phyloP scores from a whole-genome alignment of 768 basidiomycete species.

The Agrocybe pediades region DNA sequence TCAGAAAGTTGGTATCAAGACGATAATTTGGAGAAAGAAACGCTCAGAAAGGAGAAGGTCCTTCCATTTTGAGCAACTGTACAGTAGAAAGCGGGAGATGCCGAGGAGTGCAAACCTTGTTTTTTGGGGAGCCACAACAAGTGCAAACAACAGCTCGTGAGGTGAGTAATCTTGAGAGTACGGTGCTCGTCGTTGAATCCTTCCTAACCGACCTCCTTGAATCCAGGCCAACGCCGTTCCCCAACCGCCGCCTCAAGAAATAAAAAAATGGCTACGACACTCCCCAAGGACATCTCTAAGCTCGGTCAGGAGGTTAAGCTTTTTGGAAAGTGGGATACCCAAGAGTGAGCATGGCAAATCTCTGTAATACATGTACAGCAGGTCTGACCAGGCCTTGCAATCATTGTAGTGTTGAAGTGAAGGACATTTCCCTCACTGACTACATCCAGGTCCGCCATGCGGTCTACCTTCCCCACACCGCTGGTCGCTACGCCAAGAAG shows the following conservation, averaged over 20 bases:
- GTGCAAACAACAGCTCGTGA: constrained; percentile 45
- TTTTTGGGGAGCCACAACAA: constrained; percentile 42
- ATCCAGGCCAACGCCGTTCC: constrained; percentile 27
- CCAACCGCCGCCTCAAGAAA: constrained; percentile 39
- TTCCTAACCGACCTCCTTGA: constrained; percentile 21
- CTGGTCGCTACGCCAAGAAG: constrained; percentile 99
- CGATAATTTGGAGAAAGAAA: neutral
- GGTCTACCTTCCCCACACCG: constrained; percentile 97
- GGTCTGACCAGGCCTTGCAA: constrained; percentile 14
- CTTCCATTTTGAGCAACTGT: constrained; percentile 35
- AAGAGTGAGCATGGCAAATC: constrained; percentile 70
- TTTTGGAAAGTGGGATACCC: constrained; percentile 98
- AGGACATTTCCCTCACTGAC: constrained; percentile 98
- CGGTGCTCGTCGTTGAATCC: constrained; percentile 30
- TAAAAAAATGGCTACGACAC: constrained; percentile 69
- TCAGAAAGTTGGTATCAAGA: neutral
- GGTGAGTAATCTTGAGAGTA: constrained; percentile 26
- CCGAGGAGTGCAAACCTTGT: constrained; percentile 49
- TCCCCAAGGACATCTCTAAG: constrained; percentile 81
- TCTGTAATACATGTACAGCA: constrained; percentile 17
- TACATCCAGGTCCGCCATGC: constrained; percentile 99
- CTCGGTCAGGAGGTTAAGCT: constrained; percentile 89
- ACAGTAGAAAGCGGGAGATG: constrained; percentile 40
- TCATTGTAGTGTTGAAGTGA: constrained; percentile 84
- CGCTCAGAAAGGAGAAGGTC: constrained; percentile 7